Base-by-base conservation (phyloP, 2,329 filamentous ascomycete species). In the Penicillium rolfsii region DNA sequence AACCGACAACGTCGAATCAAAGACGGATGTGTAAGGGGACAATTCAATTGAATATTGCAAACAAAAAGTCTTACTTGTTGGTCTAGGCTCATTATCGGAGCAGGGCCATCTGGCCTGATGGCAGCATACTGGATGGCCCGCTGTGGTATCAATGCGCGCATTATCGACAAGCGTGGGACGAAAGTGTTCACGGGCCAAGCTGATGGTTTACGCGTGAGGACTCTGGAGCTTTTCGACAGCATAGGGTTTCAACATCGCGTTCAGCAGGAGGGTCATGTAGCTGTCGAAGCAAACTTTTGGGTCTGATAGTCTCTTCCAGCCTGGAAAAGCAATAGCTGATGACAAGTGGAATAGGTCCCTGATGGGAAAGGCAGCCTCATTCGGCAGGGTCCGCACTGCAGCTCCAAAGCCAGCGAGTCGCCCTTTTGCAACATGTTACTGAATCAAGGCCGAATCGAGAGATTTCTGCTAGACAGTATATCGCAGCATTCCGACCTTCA, bases 361-460 rank as follows among this genome's bases (percentile, higher is more conserved):
- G 84, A 85, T 58, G 73, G 81, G 35, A 76, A 86, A 38, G 87
- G 87, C 1, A 72, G 77, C 78, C 49, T 82, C 87, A 43, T 85
- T 80, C 30, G 87, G 86, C 53, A 81, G 85, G 46, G 86, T 89
- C 19, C 82, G 84, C 0, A 87, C 91, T 72, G 88, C 84, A 0
- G 84, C 85, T 49, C 81, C 83, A 0, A 86, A 85, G 55, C 57
- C 6, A 0, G 78, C 89, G 53, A 87, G 83, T 24, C 82, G 83
- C 5, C 66, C 0, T 90, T 89, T 65, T 84, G 86, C 57, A 84
- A 91, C 70, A 83, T 87, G 3, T 85, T 90, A 4, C 73, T 93
- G 41, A 89, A 91, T 66, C 89, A 92, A 74, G 89, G 88, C 3
- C 84, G 88, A 1, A 86, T 91, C 61, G 89, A 91, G 70, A 79